These are phyloP conservation scores for Fraxinus anomala DNA, from an alignment of 257 asterid species.

Conservation along the genomic window DNA sequence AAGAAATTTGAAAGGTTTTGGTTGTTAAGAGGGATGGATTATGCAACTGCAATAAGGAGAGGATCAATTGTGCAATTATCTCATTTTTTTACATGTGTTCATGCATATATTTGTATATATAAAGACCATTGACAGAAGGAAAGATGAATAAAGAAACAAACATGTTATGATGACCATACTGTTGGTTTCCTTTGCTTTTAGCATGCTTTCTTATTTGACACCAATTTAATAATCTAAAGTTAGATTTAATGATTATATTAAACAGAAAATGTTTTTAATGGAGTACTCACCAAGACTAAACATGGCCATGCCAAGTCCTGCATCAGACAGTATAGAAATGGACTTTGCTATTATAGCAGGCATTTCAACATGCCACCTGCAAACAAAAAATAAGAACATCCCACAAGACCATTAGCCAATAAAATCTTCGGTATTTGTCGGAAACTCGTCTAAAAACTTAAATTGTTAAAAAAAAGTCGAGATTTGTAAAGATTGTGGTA, in stretches of 20 bases:
- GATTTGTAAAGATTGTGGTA: neutral
- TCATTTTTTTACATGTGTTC: neutral
- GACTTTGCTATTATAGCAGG: conserved; percentile 90
- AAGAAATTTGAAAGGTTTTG: too few species aligned
- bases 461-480: neutral
- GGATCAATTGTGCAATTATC: neutral
- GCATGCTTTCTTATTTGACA: conserved; percentile 46
- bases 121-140: conserved; percentile 10
- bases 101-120: neutral
- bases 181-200: conserved; percentile 41
- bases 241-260: conserved; percentile 24
- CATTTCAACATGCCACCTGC: conserved; percentile 93
- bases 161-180: conserved; percentile 55
- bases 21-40: too few species aligned
- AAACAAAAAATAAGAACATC: neutral
- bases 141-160: conserved; percentile 33
- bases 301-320: conserved; percentile 99
- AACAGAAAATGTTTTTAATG: neutral
- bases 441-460: neutral
- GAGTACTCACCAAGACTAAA: conserved; percentile 81
- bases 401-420: neutral
- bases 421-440: too few species aligned
- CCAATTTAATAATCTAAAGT: conserved; percentile 23
- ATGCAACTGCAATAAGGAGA: neutral
- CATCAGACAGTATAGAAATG: conserved; percentile 92